Percentiles rank a stretch among this genome's conserved stretches.
Conservation (phyloP, 2,329 filamentous ascomycete genomes). For the Calonectria pauciramosa region DNA sequence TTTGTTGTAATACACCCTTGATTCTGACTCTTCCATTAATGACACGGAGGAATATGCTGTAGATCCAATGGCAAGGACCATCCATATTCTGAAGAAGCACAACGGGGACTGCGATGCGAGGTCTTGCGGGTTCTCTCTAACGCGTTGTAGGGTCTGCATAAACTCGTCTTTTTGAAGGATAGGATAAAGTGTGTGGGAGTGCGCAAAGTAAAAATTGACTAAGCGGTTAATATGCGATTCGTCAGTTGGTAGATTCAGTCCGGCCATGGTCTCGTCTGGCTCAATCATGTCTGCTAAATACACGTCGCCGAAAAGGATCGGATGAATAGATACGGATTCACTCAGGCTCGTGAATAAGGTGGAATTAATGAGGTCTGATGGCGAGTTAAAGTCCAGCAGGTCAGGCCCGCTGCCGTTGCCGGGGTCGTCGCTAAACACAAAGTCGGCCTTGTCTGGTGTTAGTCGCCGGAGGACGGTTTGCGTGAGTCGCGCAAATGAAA, state of each 20-base stretch:
- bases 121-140: slow-evolving; percentile 48
- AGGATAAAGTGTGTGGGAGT: slow-evolving; percentile 62
- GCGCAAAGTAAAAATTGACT: slow-evolving; percentile 60
- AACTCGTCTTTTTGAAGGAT: slow-evolving; percentile 55
- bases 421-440: slow-evolving; percentile 51
- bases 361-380: slow-evolving; percentile 41
- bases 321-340: slow-evolving; percentile 44
- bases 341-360: slow-evolving; percentile 40
- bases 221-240: slow-evolving; percentile 47
- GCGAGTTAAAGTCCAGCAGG: slow-evolving; percentile 41
- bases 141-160: slow-evolving; percentile 46
- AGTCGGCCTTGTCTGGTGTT: slow-evolving; percentile 57
- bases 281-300: slow-evolving; percentile 45
- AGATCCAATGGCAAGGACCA: slow-evolving; percentile 62
- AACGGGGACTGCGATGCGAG: slow-evolving; percentile 49
- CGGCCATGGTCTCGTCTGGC: slow-evolving; percentile 33
- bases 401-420: neutral
- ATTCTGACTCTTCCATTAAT: slow-evolving; percentile 58
- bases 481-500: slow-evolving; percentile 60
- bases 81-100: slow-evolving; percentile 60
- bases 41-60: slow-evolving; percentile 59
- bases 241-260: slow-evolving; percentile 35
- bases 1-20: slow-evolving; percentile 58
- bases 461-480: slow-evolving; percentile 57
- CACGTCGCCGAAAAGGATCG: slow-evolving; percentile 48